Percentiles rank a stretch among this genome's conserved stretches.
These are phyloP conservation scores for Gossypium armourianum DNA, from an alignment of 441 rosid species.

Conservation along the genomic window DNA sequence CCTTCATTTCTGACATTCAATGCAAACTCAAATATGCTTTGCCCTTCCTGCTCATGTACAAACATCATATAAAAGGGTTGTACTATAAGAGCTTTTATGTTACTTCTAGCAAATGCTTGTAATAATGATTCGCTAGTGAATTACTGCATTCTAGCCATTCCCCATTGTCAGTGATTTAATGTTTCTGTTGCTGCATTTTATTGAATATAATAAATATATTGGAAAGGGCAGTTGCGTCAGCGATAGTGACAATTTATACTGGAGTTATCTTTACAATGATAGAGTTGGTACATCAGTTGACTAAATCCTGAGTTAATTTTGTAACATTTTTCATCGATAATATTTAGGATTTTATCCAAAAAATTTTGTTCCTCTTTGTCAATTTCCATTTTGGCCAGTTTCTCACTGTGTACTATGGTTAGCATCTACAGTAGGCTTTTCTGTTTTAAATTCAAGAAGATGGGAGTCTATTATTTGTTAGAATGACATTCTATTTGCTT, in stretches of 20 bases:
- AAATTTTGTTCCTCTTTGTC: background rate
- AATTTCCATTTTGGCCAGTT: background rate
- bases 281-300: background rate
- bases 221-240: background rate
- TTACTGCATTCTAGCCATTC: background rate
- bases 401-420: no score
- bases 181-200: background rate
- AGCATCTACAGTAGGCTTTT: no score
- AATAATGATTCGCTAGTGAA: background rate
- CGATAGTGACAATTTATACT: background rate
- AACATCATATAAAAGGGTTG: background rate
- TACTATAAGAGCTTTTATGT: background rate
- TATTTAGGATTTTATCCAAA: background rate
- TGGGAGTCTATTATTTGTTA: background rate
- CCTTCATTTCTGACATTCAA: background rate
- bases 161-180: background rate
- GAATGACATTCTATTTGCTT: background rate
- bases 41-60: background rate
- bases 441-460: background rate
- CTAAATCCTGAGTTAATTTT: background rate
- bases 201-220: background rate
- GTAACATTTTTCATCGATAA: background rate
- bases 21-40: background rate
- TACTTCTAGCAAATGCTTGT: background rate
- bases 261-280: background rate